phyloP scores from a whole-genome alignment of 2,329 filamentous ascomycete species.

The Pseudocercospora crystallina region DNA sequence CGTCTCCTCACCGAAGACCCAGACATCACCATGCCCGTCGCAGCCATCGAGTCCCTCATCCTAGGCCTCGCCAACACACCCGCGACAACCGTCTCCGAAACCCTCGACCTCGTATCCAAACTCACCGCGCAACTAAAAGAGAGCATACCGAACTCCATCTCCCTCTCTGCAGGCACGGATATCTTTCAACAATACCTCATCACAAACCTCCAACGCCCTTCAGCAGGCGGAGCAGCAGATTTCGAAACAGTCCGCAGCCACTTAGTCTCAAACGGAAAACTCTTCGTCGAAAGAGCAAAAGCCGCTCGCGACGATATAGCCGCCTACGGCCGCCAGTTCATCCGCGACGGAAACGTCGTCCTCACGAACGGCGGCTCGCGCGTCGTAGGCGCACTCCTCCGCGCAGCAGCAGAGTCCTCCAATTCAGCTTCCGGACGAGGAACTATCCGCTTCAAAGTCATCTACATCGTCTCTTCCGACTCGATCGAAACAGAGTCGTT shows the following conservation, averaged over 20 bases:
- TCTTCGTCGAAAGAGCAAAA: conserved; percentile 86
- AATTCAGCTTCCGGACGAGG: conserved; percentile 44
- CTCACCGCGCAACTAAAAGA: conserved; percentile 76
- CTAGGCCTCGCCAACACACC: conserved; percentile 76
- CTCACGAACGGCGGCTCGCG: conserved; percentile 86
- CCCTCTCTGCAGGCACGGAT: conserved; percentile 88
- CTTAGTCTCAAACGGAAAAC: conserved; percentile 77
- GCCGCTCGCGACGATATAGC: conserved; percentile 82
- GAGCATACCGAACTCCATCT: conserved; percentile 82
- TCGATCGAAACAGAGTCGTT: conserved; percentile 56
- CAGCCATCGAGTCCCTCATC: conserved; percentile 88
- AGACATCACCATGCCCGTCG: conserved; percentile 91
- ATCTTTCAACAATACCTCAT: conserved; percentile 94
- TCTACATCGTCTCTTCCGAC: conserved; percentile 58
- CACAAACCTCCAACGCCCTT: conserved; percentile 61
- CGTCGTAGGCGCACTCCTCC: conserved; percentile 75
- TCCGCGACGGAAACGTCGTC: conserved; percentile 76
- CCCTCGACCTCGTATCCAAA: conserved; percentile 76
- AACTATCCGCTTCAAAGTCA: conserved; percentile 74
- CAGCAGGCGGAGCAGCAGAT: conserved; percentile 51
- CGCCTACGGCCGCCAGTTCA: conserved; percentile 72
- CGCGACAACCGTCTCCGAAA: conserved; percentile 88
- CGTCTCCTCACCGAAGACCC: conserved; percentile 66
- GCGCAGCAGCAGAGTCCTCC: conserved; percentile 67
- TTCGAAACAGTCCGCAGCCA: conserved; percentile 84